Evolutionary conservation across 306 rosid genomes (phyloP).

Genomic region (Hippophae rhamnoides): DNA sequence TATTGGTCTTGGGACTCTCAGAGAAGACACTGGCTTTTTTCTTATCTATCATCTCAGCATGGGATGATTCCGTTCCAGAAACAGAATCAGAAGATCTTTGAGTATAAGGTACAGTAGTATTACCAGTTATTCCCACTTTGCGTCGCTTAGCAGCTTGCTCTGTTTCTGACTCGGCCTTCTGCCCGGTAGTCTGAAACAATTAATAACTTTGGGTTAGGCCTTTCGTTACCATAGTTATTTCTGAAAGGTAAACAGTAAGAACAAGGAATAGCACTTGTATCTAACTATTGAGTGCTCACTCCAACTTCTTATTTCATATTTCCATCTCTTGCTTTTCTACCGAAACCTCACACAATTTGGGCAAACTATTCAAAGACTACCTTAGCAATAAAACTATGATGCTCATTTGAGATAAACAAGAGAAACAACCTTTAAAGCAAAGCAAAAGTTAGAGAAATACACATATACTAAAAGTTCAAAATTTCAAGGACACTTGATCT

Average conservation of each 20-base stretch:
- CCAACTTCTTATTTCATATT: neutral
- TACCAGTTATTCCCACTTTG: conserved; percentile 42
- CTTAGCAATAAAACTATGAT: neutral
- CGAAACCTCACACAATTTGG: neutral
- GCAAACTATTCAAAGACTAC: conserved; percentile 13
- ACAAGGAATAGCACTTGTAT: neutral
- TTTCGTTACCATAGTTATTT: neutral
- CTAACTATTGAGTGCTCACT: conserved; percentile 6
- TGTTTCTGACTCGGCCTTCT: conserved; percentile 46
- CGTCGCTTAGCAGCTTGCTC: conserved; percentile 71
- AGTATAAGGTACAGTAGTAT: conserved; percentile 43
- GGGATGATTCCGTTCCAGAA: conserved; percentile 30
- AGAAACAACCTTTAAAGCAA: too few relatives aligned
- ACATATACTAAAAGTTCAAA: conserved; percentile 1
- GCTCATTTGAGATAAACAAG: too few relatives aligned
- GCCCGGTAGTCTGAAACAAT: conserved; percentile 59
- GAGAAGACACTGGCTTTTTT: conserved; percentile 29
- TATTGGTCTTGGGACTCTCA: conserved; percentile 50
- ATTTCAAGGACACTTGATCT: conserved; percentile 14
- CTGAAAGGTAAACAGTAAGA: too few relatives aligned
- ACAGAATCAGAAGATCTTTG: conserved; percentile 43
- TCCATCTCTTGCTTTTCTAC: conserved; percentile 4
- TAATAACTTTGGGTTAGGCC: conserved; percentile 15
- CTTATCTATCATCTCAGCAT: conserved; percentile 42
- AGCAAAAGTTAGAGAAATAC: neutral